phyloP scores from a whole-genome alignment of 805 yeast species.

The Pichia sporocuriosa region DNA sequence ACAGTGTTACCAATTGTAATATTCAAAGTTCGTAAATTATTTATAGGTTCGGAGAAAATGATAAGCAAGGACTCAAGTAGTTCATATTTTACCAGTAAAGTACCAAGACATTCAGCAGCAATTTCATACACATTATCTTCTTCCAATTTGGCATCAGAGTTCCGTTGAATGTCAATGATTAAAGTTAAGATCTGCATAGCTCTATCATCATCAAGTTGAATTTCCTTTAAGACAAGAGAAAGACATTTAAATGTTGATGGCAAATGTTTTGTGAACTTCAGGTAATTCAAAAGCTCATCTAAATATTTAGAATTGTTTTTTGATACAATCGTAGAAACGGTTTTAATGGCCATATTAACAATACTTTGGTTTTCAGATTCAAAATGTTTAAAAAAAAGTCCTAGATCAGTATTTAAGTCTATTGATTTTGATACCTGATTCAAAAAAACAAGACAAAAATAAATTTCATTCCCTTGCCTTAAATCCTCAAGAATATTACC shows the following conservation, averaged over 20 bases:
- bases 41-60: conserved; percentile 12
- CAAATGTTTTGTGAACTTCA: conserved; percentile 6
- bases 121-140: conserved; percentile 17
- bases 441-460: conserved; percentile 33
- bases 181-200: conserved; percentile 5
- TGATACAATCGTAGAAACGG: conserved; percentile 45
- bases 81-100: conserved; percentile 15
- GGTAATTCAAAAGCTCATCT: conserved; percentile 30
- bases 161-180: conserved; percentile 6
- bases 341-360: conserved; percentile 42
- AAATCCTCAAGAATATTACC: conserved; percentile 17
- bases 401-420: conserved; percentile 30
- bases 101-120: conserved; percentile 23
- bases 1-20: conserved; percentile 25
- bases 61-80: conserved; percentile 14
- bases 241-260: conserved; percentile 13
- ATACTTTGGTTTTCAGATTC: conserved; percentile 26
- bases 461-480: conserved; percentile 19
- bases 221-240: conserved; percentile 9
- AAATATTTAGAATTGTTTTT: conserved; percentile 34
- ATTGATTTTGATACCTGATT: conserved; percentile 42
- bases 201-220: conserved; percentile 1
- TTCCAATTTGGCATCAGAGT: background rate
- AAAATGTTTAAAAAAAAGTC: conserved; percentile 31
- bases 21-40: conserved; percentile 13